Evolutionary conservation across 2,329 filamentous ascomycete species (phyloP).

Genomic region (Neopestalotiopsis sp.): DNA sequence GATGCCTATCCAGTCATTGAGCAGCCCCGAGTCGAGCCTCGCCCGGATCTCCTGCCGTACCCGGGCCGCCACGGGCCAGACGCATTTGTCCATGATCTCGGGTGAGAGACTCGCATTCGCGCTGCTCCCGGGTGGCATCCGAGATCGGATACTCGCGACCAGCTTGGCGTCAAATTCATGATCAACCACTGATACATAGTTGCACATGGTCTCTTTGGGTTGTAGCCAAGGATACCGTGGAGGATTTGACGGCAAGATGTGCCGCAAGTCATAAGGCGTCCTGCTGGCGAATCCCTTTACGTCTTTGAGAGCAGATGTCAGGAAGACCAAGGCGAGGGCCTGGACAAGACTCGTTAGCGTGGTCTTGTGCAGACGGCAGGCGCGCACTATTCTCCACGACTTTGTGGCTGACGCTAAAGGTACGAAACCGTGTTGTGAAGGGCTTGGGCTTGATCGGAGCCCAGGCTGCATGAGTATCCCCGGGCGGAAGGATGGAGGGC

Average conservation of each 20-base stretch:
- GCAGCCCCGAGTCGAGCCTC: slow-evolving; percentile 33
- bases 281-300: slow-evolving; percentile 23
- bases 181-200: slow-evolving; percentile 27
- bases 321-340: slow-evolving; percentile 21
- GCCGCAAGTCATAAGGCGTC: slow-evolving; percentile 27
- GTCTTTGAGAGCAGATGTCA: slow-evolving; percentile 21
- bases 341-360: slow-evolving; percentile 30
- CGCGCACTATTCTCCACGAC: slow-evolving; percentile 20
- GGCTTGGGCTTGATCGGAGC: slow-evolving; percentile 28
- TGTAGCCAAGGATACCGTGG: slow-evolving; percentile 20
- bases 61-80: slow-evolving; percentile 30
- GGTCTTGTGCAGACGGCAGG: slow-evolving; percentile 25
- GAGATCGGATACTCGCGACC: slow-evolving; percentile 25
- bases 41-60: slow-evolving; percentile 34
- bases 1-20: slow-evolving; percentile 40
- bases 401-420: slow-evolving; percentile 25
- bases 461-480: slow-evolving; percentile 21
- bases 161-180: slow-evolving; percentile 25
- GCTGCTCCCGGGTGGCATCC: neutral
- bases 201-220: slow-evolving; percentile 25
- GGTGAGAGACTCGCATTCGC: slow-evolving; percentile 11
- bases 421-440: slow-evolving; percentile 28
- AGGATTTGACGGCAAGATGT: slow-evolving; percentile 22
- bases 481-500: neutral
- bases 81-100: slow-evolving; percentile 18